Evolutionary conservation across 2,329 filamentous ascomycete species (phyloP), one percentile per base, ranked within the genome.

Genomic region (Aspergillus uvarum): DNA sequence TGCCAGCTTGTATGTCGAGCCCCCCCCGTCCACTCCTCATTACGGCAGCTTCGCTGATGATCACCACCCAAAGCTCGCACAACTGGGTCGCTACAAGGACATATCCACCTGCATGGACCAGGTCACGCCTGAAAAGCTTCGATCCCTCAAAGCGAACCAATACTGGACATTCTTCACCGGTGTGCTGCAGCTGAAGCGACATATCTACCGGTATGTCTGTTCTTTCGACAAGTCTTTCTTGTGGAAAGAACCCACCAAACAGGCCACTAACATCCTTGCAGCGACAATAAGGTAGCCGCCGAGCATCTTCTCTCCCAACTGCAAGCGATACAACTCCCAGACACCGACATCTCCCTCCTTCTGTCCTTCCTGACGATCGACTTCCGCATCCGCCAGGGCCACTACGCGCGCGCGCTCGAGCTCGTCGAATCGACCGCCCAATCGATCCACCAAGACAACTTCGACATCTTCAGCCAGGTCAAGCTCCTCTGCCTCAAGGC

Each of bases 91-190:
- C 32, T 96, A 92, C 69, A 84, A 87, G 22, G 83, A 89, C 53
- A 91, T 89, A 0, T 80, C 88, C 55, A 76, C 79, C 12, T 80
- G 81, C 26, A 78, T 94, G 50, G 83, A 88, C 56, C 77, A 79
- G 29, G 74, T 92, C 19, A 83, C 88, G 54, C 78, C 82, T 3
- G 84, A 88, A 59, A 79, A 83, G 4, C 80, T 90, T 44, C 87
- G 89, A 3, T 88, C 90, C 0, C 84, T 93, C 72, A 96, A 92
- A 74, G 83, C 89, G 19, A 87, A 89, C 64, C 91, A 96, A 59
- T 71, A 76, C 55, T 79, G 79, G 74, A 72, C 70, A 5, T 78
- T 77, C 56, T 77, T 76, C 51, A 72, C 73, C 3, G 78, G 79
- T 1, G 59, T 81, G 2, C 66, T 81, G 19, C 79, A 79, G 62